A percentile compares a stretch with the other conserved stretches of the same genome.
phyloP scores from a whole-genome alignment of 768 basidiomycete genomes.

The Suillus clintonianus region DNA sequence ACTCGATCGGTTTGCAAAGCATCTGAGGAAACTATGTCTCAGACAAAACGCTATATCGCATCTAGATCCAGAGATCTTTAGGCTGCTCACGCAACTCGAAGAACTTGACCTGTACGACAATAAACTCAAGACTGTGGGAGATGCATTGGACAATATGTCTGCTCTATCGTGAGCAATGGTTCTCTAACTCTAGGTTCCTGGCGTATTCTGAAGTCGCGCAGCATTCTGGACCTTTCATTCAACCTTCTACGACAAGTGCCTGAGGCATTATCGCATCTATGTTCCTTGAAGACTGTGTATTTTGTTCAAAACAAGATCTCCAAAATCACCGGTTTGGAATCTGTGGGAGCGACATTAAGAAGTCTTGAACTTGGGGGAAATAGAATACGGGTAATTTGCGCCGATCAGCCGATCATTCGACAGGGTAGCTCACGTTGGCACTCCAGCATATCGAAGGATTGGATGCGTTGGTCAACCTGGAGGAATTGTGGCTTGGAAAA shows the following conservation, averaged over 20 bases:
- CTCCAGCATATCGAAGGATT: conserved; percentile 86
- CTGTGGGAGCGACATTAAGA: conserved; percentile 55
- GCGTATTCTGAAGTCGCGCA: conserved; percentile 29
- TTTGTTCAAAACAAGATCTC: conserved; percentile 97
- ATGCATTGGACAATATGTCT: conserved; percentile 59
- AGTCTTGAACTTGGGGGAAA: conserved; percentile 96
- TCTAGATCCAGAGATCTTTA: conserved; percentile 74
- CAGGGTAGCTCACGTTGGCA: conserved; percentile 1
- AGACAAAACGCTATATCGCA: conserved; percentile 81
- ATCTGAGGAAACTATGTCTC: conserved; percentile 76
- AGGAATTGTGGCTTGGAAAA: conserved; percentile 97
- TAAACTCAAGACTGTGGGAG: conserved; percentile 73
- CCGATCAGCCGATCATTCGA: not conserved
- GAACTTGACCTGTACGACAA: conserved; percentile 98
- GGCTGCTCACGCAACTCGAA: conserved; percentile 65
- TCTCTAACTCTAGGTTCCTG: not conserved
- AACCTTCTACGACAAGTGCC: conserved; percentile 81
- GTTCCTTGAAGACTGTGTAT: conserved; percentile 74
- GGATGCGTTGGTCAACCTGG: conserved; percentile 76
- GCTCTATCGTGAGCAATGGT: conserved; percentile 54
- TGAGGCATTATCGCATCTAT: conserved; percentile 57
- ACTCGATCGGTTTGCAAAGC: conserved; percentile 68
- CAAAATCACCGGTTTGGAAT: conserved; percentile 67
- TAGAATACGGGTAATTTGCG: conserved; percentile 70
- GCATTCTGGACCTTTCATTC: conserved; percentile 91